A percentile compares a stretch with the other conserved stretches of the same genome.
phyloP scores from a whole-genome alignment of 2,329 filamentous ascomycete species.

The Penicillium sp. region DNA sequence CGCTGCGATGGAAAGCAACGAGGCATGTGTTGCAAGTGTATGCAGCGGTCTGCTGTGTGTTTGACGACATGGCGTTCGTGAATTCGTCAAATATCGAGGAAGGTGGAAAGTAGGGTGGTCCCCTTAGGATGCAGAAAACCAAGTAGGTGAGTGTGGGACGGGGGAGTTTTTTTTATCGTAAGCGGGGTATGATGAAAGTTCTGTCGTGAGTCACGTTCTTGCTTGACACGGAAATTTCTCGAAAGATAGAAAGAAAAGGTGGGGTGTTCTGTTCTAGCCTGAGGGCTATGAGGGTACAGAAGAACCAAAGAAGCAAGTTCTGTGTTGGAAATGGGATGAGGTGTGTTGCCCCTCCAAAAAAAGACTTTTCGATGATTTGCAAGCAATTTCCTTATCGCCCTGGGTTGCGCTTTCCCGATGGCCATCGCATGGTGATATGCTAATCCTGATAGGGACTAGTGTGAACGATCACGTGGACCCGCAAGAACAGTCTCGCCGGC shows the following conservation, averaged over 20 bases:
- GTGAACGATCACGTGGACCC: slow-evolving; percentile 4
- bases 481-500: slow-evolving; percentile 6
- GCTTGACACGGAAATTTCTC: not conserved
- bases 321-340: no score
- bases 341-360: no score
- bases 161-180: slow-evolving; percentile 25
- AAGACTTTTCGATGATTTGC: no score
- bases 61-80: slow-evolving; percentile 28
- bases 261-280: no score
- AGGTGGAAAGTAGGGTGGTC: slow-evolving; percentile 11
- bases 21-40: slow-evolving; percentile 99
- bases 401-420: slow-evolving; percentile 1
- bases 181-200: slow-evolving; percentile 29
- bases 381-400: slow-evolving; percentile 15
- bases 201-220: slow-evolving; percentile 14
- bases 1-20: slow-evolving; percentile 91
- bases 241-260: not conserved
- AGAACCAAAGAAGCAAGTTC: no score
- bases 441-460: no score
- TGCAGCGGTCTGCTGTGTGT: slow-evolving; percentile 46
- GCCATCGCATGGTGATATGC: no score
- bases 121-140: slow-evolving; percentile 13
- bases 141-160: slow-evolving; percentile 32
- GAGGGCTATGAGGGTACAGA: no score
- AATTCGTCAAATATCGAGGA: slow-evolving; percentile 2